A percentile compares a stretch with the other conserved stretches of the same genome.
These are phyloP conservation scores for Colletotrichum trifolii DNA, from an alignment of 2,329 filamentous ascomycete genomes.

Conservation along the genomic window DNA sequence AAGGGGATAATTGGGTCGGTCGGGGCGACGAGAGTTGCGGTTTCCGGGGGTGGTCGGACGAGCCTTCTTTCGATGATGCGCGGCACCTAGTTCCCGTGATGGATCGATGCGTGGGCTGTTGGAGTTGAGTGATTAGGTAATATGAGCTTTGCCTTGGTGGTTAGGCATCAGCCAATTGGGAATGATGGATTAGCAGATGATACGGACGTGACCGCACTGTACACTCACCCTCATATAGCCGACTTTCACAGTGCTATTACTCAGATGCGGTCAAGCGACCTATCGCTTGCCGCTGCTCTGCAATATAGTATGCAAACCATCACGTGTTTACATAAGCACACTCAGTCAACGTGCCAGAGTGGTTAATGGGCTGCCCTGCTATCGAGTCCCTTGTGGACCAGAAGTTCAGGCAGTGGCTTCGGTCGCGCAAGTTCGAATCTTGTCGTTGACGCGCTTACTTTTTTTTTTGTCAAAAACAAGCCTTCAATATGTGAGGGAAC, in stretches of 20 bases:
- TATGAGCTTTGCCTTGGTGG: background rate
- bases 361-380: constrained; percentile 37
- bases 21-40: constrained; percentile 12
- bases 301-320: too few species aligned
- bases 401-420: constrained; percentile 32
- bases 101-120: constrained; percentile 11
- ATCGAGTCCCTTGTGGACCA: background rate
- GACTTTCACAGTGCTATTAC: background rate
- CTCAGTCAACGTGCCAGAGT: constrained; percentile 36
- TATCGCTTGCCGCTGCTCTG: too few species aligned
- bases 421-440: constrained; percentile 37
- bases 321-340: constrained; percentile 29
- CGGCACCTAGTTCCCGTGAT: constrained; percentile 8
- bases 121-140: constrained; percentile 32
- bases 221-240: fast-evolving
- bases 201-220: background rate
- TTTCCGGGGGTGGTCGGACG: background rate
- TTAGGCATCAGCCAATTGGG: constrained; percentile 21
- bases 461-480: background rate
- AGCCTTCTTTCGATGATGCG: constrained; percentile 12
- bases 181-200: background rate
- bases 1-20: background rate
- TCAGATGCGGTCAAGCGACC: too few species aligned
- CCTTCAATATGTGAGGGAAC: background rate
- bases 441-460: constrained; percentile 27